Conservation (phyloP, 306 rosid genomes). For the Echinosophora koreensis region DNA sequence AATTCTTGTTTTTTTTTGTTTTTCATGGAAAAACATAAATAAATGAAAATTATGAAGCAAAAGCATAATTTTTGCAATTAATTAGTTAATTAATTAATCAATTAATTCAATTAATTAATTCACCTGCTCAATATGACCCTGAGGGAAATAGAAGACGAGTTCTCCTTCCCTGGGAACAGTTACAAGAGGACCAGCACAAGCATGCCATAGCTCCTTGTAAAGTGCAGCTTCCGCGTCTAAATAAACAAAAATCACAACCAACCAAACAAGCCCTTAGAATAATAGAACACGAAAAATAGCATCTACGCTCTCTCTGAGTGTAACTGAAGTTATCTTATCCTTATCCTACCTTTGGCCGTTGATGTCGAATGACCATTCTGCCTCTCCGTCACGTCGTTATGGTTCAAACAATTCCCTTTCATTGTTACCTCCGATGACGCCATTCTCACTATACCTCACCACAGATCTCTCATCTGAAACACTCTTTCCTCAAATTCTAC, state of each 20-base stretch:
- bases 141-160: constrained; percentile 88
- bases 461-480: constrained; percentile 76
- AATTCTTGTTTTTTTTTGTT: not conserved
- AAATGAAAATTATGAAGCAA: no score
- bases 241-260: not conserved
- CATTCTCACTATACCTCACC: constrained; percentile 60
- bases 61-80: no score
- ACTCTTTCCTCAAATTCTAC: constrained; percentile 21
- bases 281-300: no score
- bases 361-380: constrained; percentile 49
- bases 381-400: constrained; percentile 49
- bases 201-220: constrained; percentile 91
- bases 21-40: constrained; percentile 6
- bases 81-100: no score
- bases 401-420: constrained; percentile 62
- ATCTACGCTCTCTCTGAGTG: not conserved
- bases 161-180: constrained; percentile 79
- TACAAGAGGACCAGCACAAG: constrained; percentile 95
- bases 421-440: constrained; percentile 68
- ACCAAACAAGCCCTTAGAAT: not conserved
- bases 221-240: constrained; percentile 84
- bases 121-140: constrained; percentile 96
- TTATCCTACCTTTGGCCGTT: constrained; percentile 45
- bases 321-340: no score
- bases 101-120: no score